A percentile compares a stretch with the other conserved stretches of the same genome.
Evolutionary conservation across 768 basidiomycete species (phyloP).

Genomic region (Boletus coccyginus): DNA sequence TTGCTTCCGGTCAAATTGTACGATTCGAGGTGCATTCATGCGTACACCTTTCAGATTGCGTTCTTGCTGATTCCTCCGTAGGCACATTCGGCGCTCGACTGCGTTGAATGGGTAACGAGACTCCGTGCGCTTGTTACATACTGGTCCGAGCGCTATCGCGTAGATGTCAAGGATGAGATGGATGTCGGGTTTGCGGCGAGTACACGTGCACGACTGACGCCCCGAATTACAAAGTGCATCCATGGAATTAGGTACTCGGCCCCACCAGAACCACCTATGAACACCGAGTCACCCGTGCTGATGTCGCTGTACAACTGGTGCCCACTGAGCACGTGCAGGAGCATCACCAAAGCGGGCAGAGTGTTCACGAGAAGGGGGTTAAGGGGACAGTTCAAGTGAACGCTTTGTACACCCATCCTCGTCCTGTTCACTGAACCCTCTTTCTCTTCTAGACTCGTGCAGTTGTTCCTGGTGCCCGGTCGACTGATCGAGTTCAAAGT

Average conservation of each 20-base stretch:
- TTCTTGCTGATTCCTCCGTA: conserved; percentile 27
- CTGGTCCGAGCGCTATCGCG: conserved; percentile 75
- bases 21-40: conserved; percentile 70
- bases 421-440: neutral
- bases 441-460: conserved; percentile 49
- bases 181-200: conserved; percentile 57
- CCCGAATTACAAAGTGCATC: conserved; percentile 34
- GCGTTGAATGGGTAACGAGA: conserved; percentile 82
- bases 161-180: conserved; percentile 80
- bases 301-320: conserved; percentile 85
- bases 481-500: conserved; percentile 72
- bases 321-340: conserved; percentile 71
- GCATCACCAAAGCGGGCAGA: conserved; percentile 71
- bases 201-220: conserved; percentile 58
- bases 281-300: conserved; percentile 57
- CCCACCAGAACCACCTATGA: conserved; percentile 50
- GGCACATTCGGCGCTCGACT: conserved; percentile 63
- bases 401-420: conserved; percentile 1
- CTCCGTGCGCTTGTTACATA: conserved; percentile 69
- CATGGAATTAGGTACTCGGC: conserved; percentile 39
- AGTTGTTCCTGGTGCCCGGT: conserved; percentile 74
- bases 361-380: conserved; percentile 70
- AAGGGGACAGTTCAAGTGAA: conserved; percentile 77
- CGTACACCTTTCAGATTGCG: neutral
- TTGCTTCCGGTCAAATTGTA: conserved; percentile 64